phyloP scores from a whole-genome alignment of 2,329 filamentous ascomycete genomes.

The Aspergillus sp. region DNA sequence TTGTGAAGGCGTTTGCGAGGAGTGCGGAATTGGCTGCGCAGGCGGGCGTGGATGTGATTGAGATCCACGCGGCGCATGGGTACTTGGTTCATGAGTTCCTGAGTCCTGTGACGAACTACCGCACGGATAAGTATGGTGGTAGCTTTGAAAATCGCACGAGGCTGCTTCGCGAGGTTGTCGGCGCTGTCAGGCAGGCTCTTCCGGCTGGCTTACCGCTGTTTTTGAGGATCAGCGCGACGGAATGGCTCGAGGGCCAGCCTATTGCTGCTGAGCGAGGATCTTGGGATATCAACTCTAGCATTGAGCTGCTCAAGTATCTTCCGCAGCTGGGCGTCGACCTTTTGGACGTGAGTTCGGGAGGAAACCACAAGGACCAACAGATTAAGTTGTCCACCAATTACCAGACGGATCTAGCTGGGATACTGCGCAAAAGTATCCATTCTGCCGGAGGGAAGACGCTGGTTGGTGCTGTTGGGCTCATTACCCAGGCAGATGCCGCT shows the following conservation, averaged over 20 bases:
- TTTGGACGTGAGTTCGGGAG: conserved; percentile 47
- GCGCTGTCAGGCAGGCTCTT: conserved; percentile 26
- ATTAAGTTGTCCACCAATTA: conserved; percentile 51
- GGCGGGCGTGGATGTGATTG: conserved; percentile 52
- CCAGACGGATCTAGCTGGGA: conserved; percentile 49
- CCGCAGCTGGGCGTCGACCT: conserved; percentile 45
- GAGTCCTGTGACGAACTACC: conserved; percentile 45
- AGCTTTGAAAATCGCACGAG: conserved; percentile 49
- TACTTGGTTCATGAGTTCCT: conserved; percentile 52
- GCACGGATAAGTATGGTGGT: conserved; percentile 50
- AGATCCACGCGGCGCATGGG: conserved; percentile 49
- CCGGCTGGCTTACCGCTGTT: conserved; percentile 1
- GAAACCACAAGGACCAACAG: conserved; percentile 45
- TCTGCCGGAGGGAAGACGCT: conserved; percentile 41
- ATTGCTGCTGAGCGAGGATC: conserved; percentile 24
- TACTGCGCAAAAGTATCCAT: conserved; percentile 43
- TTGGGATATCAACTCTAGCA: conserved; percentile 44
- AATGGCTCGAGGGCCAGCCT: conserved; percentile 20
- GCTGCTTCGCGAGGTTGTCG: conserved; percentile 53
- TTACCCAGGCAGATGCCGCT: conserved; percentile 55
- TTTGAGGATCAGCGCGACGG: conserved; percentile 5
- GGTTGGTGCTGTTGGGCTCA: conserved; percentile 54
- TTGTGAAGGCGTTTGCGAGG: conserved; percentile 39
- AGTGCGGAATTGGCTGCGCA: conserved; percentile 51
- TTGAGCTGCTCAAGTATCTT: conserved; percentile 41